These are phyloP conservation scores for Cryptococcus sp. DNA, from an alignment of 1,284 basidiomycete species.

Conservation along the genomic window DNA sequence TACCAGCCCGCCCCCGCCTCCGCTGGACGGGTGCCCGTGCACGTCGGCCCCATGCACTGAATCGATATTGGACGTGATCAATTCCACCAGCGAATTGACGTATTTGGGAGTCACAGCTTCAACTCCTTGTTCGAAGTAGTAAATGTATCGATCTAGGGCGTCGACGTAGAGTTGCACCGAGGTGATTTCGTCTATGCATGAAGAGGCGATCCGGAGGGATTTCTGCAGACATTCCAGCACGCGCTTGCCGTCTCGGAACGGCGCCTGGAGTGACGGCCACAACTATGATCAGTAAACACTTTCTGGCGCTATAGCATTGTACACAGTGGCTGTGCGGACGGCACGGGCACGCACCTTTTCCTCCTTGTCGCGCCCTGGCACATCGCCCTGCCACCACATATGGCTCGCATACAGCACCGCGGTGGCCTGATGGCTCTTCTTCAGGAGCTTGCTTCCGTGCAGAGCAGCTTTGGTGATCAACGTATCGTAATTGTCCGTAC, in stretches of 20 bases:
- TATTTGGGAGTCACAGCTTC: slow-evolving; percentile 91
- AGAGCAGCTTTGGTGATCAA: slow-evolving; percentile 93
- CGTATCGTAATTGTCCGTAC: slow-evolving; percentile 89
- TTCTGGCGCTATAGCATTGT: too few relatives aligned
- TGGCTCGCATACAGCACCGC: slow-evolving; percentile 93
- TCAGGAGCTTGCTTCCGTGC: slow-evolving; percentile 88
- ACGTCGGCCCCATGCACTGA: slow-evolving; percentile 78
- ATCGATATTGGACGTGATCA: slow-evolving; percentile 88
- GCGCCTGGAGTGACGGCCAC: slow-evolving; percentile 61
- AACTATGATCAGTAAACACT: neutral
- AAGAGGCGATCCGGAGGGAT: slow-evolving; percentile 86
- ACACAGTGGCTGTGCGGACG: neutral
- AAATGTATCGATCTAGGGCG: slow-evolving; percentile 86
- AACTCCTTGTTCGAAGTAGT: slow-evolving; percentile 88
- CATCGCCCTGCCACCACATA: slow-evolving; percentile 89
- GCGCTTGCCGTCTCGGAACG: slow-evolving; percentile 89
- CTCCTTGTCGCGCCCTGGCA: slow-evolving; percentile 56
- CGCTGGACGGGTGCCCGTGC: slow-evolving; percentile 60
- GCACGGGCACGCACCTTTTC: slow-evolving; percentile 54
- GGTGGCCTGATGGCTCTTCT: slow-evolving; percentile 93
- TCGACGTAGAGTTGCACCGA: slow-evolving; percentile 92
- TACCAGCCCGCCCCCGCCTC: slow-evolving; percentile 63
- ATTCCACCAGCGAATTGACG: slow-evolving; percentile 87
- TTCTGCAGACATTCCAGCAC: slow-evolving; percentile 94
- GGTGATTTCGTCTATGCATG: slow-evolving; percentile 90